These are phyloP conservation scores for Xylariaceae sp. DNA, from an alignment of 2,329 filamentous ascomycete species.

Conservation along the genomic window DNA sequence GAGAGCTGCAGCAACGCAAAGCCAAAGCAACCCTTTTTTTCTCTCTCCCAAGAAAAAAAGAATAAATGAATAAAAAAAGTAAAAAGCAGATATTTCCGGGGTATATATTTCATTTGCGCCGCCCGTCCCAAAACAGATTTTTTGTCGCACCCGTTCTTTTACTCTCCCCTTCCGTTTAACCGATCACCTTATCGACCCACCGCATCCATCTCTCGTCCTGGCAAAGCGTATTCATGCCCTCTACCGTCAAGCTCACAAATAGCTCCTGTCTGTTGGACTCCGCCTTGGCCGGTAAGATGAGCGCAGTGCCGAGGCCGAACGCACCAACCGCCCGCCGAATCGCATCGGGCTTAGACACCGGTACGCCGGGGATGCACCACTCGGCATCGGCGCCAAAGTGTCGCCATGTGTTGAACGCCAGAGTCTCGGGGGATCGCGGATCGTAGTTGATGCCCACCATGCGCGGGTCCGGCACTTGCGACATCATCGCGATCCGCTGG, in stretches of 20 bases:
- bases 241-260: slow-evolving; percentile 31
- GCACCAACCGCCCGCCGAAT: slow-evolving; percentile 31
- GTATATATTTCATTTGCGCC: slow-evolving; percentile 20
- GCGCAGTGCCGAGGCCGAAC: slow-evolving; percentile 32
- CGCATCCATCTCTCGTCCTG: slow-evolving; percentile 30
- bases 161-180: slow-evolving; percentile 18
- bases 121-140: slow-evolving; percentile 12
- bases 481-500: slow-evolving; percentile 36
- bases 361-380: slow-evolving; percentile 36
- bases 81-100: slow-evolving; percentile 12
- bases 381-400: slow-evolving; percentile 39
- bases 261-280: slow-evolving; percentile 30
- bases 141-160: neutral
- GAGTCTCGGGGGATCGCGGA: slow-evolving; percentile 36
- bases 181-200: slow-evolving; percentile 33
- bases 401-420: slow-evolving; percentile 44
- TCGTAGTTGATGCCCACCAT: slow-evolving; percentile 38
- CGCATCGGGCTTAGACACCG: slow-evolving; percentile 35
- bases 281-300: slow-evolving; percentile 30
- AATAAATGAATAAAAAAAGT: slow-evolving; percentile 3
- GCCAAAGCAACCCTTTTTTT: too few relatives aligned
- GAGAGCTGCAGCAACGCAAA: too few relatives aligned
- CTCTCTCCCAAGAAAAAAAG: neutral
- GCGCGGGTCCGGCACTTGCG: slow-evolving; percentile 36
- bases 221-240: slow-evolving; percentile 31